Percentiles rank a stretch among this genome's conserved stretches.
Evolutionary conservation across 306 rosid species (phyloP).

Genomic region (Ochetophila trinervis): DNA sequence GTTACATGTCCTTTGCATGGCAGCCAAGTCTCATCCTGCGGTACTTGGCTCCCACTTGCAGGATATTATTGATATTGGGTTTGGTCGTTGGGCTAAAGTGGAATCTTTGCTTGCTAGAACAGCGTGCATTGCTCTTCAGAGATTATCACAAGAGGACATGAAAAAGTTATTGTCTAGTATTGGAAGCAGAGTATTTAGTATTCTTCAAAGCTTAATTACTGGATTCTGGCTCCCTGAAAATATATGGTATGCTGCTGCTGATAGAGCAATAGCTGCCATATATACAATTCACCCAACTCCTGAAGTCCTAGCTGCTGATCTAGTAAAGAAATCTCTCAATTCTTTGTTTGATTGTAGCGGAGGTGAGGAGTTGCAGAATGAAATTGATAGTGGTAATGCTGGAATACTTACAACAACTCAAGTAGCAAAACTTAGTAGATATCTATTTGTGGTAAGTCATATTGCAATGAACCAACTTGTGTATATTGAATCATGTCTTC

Average conservation of each 20-base stretch:
- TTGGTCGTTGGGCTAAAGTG: constrained; percentile 95
- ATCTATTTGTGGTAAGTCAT: constrained; percentile 72
- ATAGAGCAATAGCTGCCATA: constrained; percentile 79
- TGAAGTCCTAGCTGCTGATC: constrained; percentile 63
- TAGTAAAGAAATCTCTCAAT: constrained; percentile 62
- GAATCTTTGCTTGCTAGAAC: constrained; percentile 95
- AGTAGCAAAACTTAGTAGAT: constrained; percentile 66
- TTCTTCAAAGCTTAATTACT: constrained; percentile 67
- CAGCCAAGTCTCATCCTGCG: constrained; percentile 68
- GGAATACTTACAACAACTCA: constrained; percentile 52
- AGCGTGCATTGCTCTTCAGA: constrained; percentile 79
- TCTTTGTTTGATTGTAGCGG: constrained; percentile 48
- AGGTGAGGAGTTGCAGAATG: constrained; percentile 51
- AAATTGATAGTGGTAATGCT: constrained; percentile 38
- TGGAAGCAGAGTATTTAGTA: constrained; percentile 60
- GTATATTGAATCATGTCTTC: constrained; percentile 80
- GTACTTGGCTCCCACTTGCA: constrained; percentile 79
- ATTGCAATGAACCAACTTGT: constrained; percentile 89
- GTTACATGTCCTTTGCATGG: constrained; percentile 86
- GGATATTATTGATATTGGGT: constrained; percentile 89
- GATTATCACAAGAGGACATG: constrained; percentile 81
- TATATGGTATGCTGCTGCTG: constrained; percentile 94
- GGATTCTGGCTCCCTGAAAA: constrained; percentile 78
- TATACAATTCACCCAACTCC: constrained; percentile 86
- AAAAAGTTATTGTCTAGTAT: constrained; percentile 59